Evolutionary conservation across 2,329 filamentous ascomycete genomes (phyloP).

Genomic region (Aspergillus versicolor): DNA sequence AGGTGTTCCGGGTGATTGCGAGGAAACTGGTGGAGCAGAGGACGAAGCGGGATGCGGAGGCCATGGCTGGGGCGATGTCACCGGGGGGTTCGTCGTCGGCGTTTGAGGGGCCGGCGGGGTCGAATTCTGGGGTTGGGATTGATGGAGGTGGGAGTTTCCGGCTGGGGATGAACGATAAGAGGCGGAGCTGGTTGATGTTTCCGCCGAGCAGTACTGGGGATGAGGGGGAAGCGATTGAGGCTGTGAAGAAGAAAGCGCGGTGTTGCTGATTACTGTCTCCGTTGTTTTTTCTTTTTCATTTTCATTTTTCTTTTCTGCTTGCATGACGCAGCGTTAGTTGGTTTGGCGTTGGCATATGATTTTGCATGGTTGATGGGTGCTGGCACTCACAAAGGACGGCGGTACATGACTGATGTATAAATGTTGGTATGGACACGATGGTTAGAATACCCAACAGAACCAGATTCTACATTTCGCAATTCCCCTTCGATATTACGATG

Average conservation of each 20-base stretch:
- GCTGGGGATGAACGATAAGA: conserved; percentile 59
- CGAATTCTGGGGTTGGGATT: conserved; percentile 49
- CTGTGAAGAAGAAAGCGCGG: conserved; percentile 35
- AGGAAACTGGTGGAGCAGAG: conserved; percentile 77
- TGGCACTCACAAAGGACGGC: background rate
- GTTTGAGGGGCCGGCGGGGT: conserved; percentile 27
- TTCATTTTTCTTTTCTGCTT: background rate
- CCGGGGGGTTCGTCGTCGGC: conserved; percentile 46
- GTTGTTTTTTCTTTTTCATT: background rate
- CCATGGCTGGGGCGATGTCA: conserved; percentile 31
- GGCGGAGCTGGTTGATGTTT: conserved; percentile 66
- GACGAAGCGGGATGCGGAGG: conserved; percentile 52
- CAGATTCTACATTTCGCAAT: no score
- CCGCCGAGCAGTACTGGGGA: conserved; percentile 48
- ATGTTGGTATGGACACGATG: background rate
- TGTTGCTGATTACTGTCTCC: conserved; percentile 39
- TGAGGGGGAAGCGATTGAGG: conserved; percentile 31
- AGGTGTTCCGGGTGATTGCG: conserved; percentile 89
- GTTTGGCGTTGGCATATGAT: background rate
- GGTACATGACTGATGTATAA: background rate
- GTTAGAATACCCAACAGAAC: background rate
- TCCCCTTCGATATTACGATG: no score
- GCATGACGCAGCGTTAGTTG: background rate
- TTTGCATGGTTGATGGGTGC: background rate
- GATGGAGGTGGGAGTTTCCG: conserved; percentile 59